Evolutionary conservation across 2,329 filamentous ascomycete genomes (phyloP).

Genomic region (Stemphylium lycopersici): DNA sequence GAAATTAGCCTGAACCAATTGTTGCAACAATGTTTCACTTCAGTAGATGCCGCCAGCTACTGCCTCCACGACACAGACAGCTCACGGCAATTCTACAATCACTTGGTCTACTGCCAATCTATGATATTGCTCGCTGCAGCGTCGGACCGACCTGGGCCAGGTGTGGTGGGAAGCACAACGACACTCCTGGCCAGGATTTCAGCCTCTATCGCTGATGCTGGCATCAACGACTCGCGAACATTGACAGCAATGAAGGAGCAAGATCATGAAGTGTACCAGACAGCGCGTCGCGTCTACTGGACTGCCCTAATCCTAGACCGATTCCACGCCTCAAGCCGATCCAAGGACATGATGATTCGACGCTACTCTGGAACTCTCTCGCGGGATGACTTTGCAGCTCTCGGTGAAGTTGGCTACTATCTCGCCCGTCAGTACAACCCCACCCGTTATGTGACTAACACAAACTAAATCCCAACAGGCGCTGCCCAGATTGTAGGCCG

Average conservation of each 20-base stretch:
- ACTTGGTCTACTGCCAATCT: constrained; percentile 43
- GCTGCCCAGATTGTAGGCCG: constrained; percentile 42
- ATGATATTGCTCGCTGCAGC: constrained; percentile 42
- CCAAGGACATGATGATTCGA: constrained; percentile 42
- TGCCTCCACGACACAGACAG: constrained; percentile 34
- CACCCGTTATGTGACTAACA: not conserved
- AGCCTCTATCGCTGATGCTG: constrained; percentile 38
- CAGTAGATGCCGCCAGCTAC: constrained; percentile 39
- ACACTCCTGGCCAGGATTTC: constrained; percentile 41
- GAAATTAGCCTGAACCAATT: constrained; percentile 38
- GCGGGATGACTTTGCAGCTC: constrained; percentile 38
- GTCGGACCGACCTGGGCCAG: constrained; percentile 40
- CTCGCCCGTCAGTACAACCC: constrained; percentile 41
- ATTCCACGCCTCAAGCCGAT: constrained; percentile 44
- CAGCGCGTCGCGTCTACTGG: constrained; percentile 46
- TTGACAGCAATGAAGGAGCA: constrained; percentile 37
- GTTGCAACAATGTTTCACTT: constrained; percentile 35
- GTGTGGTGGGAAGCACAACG: constrained; percentile 33
- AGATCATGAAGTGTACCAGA: constrained; percentile 37
- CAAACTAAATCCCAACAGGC: constrained; percentile 25
- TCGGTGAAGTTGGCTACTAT: constrained; percentile 44
- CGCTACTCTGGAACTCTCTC: constrained; percentile 38
- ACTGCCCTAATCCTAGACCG: constrained; percentile 46
- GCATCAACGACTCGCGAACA: constrained; percentile 40
- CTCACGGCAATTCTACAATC: constrained; percentile 40